These are phyloP conservation scores for Protostelium mycophagum DNA, from an alignment of 78 protist species.

Conservation along the genomic window DNA sequence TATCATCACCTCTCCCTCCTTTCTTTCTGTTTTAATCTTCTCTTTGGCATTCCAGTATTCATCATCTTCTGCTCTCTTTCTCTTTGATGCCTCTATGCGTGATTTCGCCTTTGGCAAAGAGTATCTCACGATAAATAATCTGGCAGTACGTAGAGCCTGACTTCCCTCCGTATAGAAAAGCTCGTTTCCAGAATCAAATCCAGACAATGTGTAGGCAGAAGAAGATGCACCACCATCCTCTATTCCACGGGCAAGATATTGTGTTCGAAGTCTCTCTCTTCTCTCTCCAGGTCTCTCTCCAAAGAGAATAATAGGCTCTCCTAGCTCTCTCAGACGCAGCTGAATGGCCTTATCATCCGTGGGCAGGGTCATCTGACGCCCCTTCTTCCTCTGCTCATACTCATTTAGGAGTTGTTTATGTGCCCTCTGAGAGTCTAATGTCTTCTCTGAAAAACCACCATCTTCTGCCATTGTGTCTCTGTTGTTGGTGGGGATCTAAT, in stretches of 20 bases:
- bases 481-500: not conserved
- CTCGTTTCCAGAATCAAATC: not conserved
- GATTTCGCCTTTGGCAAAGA: not conserved
- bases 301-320: conserved; percentile 63
- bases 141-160: not conserved
- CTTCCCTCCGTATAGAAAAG: not conserved
- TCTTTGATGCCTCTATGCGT: not conserved
- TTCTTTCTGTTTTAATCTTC: not conserved
- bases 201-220: not conserved
- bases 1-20: not conserved
- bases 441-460: conserved; percentile 11
- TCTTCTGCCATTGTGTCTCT: conserved; percentile 3
- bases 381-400: not conserved
- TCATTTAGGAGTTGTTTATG: not conserved
- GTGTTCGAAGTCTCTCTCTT: conserved; percentile 14
- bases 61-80: not conserved
- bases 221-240: not conserved
- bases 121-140: not conserved
- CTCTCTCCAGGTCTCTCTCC: conserved; percentile 56
- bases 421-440: not conserved
- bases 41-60: not conserved
- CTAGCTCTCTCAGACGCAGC: conserved; percentile 34
- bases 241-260: not conserved
- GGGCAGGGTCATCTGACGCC: not conserved
- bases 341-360: not conserved